These are phyloP conservation scores for Carex scoparia DNA, from an alignment of 176 grass and related monocot species.

Conservation along the genomic window DNA sequence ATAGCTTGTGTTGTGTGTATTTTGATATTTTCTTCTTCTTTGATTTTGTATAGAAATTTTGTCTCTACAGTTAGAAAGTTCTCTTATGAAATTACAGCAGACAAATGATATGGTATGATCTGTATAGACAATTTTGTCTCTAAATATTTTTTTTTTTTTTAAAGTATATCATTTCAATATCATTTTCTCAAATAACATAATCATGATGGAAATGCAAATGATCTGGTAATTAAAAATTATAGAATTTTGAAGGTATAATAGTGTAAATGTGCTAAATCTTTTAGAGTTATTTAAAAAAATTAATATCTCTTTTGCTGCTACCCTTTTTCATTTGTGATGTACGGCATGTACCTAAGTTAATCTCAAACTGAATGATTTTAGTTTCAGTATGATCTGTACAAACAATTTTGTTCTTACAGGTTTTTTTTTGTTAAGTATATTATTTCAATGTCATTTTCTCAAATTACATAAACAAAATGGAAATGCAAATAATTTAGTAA, in stretches of 20 bases:
- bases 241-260: not conserved
- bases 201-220: not conserved
- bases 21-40: not conserved
- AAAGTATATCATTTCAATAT: too few relatives aligned
- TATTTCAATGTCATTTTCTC: not conserved
- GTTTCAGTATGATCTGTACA: too few relatives aligned
- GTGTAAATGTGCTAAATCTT: not conserved
- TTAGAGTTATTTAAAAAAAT: not conserved
- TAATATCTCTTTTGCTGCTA: not conserved
- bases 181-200: not conserved
- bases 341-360: too few relatives aligned
- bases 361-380: too few relatives aligned
- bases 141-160: too few relatives aligned
- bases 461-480: not conserved
- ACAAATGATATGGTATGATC: too few relatives aligned
- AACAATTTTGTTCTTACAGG: too few relatives aligned
- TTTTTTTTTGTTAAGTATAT: too few relatives aligned
- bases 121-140: too few relatives aligned
- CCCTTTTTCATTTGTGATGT: not conserved
- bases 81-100: not conserved
- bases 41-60: slow-evolving; percentile 12
- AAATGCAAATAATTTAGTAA: not conserved
- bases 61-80: too few relatives aligned
- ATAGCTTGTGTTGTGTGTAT: not conserved
- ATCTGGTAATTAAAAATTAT: not conserved